Conservation (phyloP, 805 yeast genomes). For the Peterozyma toletana region DNA sequence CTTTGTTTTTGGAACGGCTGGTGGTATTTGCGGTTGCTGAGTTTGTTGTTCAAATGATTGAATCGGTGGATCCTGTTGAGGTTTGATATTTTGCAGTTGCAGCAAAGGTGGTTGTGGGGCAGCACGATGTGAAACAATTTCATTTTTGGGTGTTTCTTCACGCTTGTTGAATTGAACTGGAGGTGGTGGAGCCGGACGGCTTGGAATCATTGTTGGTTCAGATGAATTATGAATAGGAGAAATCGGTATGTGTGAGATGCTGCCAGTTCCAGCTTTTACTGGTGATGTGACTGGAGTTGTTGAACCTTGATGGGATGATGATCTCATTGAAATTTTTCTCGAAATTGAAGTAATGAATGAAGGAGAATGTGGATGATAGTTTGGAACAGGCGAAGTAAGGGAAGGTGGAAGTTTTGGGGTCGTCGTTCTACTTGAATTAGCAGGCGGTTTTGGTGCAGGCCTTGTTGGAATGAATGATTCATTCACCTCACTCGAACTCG, state of each 20-base stretch:
- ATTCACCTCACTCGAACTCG: background rate
- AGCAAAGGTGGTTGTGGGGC: constrained; percentile 8
- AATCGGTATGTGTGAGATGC: background rate
- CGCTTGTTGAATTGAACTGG: constrained; percentile 21
- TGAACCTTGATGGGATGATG: constrained; percentile 1
- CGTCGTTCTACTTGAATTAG: constrained; percentile 1
- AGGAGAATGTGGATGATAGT: constrained; percentile 6
- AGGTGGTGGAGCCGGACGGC: constrained; percentile 28
- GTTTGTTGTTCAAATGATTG: background rate
- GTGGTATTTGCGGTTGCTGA: constrained; percentile 13
- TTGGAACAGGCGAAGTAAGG: constrained; percentile 8
- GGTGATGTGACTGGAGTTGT: constrained; percentile 7
- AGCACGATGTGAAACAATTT: background rate
- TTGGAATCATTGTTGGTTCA: constrained; percentile 14
- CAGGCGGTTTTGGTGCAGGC: constrained; percentile 61
- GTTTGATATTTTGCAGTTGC: background rate
- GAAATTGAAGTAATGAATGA: constrained; percentile 13
- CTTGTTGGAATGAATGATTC: constrained; percentile 48
- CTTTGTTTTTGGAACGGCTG: constrained; percentile 24
- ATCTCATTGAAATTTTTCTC: constrained; percentile 18
- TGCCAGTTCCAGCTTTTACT: background rate
- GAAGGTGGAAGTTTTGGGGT: constrained; percentile 14
- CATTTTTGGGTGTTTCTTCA: constrained; percentile 12
- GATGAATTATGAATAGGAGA: constrained; percentile 3
- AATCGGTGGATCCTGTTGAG: too few species aligned